Evolutionary conservation across 1,284 basidiomycete genomes (phyloP), one percentile per base, ranked within the genome.

Genomic region (Rhodofomes roseus): DNA sequence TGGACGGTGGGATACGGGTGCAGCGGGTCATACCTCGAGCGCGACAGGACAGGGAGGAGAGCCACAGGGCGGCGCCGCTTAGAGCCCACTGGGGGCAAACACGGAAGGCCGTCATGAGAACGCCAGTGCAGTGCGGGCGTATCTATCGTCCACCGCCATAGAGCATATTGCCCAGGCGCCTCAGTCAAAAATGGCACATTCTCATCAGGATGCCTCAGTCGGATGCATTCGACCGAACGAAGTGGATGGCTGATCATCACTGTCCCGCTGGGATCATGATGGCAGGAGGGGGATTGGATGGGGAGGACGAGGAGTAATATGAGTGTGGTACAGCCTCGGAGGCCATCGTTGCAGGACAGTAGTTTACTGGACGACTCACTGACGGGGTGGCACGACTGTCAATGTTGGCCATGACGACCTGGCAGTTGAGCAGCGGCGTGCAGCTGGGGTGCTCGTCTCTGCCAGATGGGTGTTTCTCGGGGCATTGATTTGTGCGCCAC

Each of bases 21-120:
- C 31, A n/a, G 50, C 31, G 50, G 29, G 29, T 34, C 18, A 51
- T 34, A 18, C 27, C 11, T 4, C n/a, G n/a, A n/a, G 48, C 25
- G 29, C 29, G 16, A 6, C n/a, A 34, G 16, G n/a, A n/a, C 16
- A n/a, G 22, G 46, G 16, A 31, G 12, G 6, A 18, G 46, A 48
- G 46, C 46, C 46, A 48, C 46, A 48, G 23, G 22, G 46, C 46
- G 46, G 23, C 46, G 31, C 50, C 50, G 50, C 50, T 29, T 23
- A 52, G 50, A 36, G 29, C 22, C 50, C 50, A 52, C 50, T 25
- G 50, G 18, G n/a, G n/a, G n/a, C n/a, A 50, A 8, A 27, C 29
- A 22, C 50, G 50, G 31, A 52, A 52, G 50, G 50, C 50, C 50
- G 50, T 23, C 50, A 52, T 52, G 50, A 52, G 50, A 52, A 52